These are phyloP conservation scores for Jatropha curcas DNA, from an alignment of 345 rosid genomes.

Conservation along the genomic window DNA sequence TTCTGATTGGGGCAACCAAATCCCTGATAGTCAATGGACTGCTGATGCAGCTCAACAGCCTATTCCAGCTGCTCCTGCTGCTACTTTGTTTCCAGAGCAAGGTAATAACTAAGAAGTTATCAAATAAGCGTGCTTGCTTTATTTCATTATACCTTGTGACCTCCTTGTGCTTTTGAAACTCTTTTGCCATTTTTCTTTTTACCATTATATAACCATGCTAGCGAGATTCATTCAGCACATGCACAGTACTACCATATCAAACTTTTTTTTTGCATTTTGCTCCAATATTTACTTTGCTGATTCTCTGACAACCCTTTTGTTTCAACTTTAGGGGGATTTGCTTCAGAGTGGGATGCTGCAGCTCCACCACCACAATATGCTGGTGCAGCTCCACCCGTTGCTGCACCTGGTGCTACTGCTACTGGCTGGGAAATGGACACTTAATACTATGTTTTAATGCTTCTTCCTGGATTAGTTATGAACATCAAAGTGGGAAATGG, in stretches of 20 bases:
- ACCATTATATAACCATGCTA: too few relatives aligned
- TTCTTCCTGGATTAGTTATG: background rate
- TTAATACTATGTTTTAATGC: constrained; percentile 8
- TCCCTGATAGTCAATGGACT: constrained; percentile 61
- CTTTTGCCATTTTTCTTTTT: too few relatives aligned
- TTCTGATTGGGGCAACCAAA: constrained; percentile 55
- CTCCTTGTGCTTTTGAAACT: background rate
- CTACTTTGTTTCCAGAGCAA: constrained; percentile 42
- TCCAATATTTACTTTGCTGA: background rate
- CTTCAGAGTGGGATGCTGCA: constrained; percentile 47
- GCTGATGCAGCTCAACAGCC: constrained; percentile 52
- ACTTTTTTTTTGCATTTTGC: background rate
- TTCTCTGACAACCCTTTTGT: background rate
- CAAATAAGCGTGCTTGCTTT: background rate
- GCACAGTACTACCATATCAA: background rate
- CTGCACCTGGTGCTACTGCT: constrained; percentile 1
- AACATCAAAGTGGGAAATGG: constrained; percentile 5
- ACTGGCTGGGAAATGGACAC: constrained; percentile 51
- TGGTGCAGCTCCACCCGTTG: background rate
- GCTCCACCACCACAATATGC: constrained; percentile 25
- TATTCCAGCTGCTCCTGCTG: constrained; percentile 56
- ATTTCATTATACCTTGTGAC: background rate
- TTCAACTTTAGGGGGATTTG: constrained; percentile 5
- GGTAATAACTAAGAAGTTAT: background rate
- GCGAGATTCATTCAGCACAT: background rate